Percentiles rank a stretch among this genome's conserved stretches.
These are phyloP conservation scores for Boehmeria nivea DNA, from an alignment of 306 rosid species.

Conservation along the genomic window DNA sequence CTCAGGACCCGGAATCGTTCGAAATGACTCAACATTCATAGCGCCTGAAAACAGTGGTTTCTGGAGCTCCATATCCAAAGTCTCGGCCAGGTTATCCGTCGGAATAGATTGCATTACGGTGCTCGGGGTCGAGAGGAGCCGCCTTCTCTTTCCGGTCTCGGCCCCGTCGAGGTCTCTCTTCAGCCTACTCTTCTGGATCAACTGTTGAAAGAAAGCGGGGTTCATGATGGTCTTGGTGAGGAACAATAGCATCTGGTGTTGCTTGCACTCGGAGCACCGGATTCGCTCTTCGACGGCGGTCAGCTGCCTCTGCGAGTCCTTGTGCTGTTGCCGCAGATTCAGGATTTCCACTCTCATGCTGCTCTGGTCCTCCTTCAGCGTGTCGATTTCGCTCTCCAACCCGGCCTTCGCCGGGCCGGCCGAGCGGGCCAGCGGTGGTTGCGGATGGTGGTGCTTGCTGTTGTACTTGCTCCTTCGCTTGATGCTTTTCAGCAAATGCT, in stretches of 20 bases:
- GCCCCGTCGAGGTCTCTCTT: constrained; percentile 39
- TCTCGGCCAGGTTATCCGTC: constrained; percentile 30
- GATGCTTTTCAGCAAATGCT: constrained; percentile 74
- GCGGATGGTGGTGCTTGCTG: constrained; percentile 40
- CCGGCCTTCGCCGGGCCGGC: constrained; percentile 28
- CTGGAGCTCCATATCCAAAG: constrained; percentile 1
- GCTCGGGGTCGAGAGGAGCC: constrained; percentile 38
- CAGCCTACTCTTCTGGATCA: constrained; percentile 37
- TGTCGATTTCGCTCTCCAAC: constrained; percentile 52
- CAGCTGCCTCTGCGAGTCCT: constrained; percentile 45
- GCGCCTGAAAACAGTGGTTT: constrained; percentile 18
- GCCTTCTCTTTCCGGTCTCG: constrained; percentile 45
- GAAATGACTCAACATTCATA: constrained; percentile 25
- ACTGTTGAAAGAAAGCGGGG: constrained; percentile 38
- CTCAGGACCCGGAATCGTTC: constrained; percentile 17
- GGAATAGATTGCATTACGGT: constrained; percentile 32
- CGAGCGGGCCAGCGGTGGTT: constrained; percentile 12
- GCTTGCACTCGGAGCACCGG: constrained; percentile 45
- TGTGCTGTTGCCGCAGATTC: constrained; percentile 58
- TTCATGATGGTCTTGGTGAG: constrained; percentile 43
- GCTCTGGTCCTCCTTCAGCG: constrained; percentile 57
- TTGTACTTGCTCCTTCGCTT: constrained; percentile 59
- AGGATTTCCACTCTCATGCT: constrained; percentile 49
- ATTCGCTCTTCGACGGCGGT: constrained; percentile 43
- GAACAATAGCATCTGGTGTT: constrained; percentile 54